Conservation (phyloP, 2,329 filamentous ascomycete genomes). For the Furcasterigmium furcatum region DNA sequence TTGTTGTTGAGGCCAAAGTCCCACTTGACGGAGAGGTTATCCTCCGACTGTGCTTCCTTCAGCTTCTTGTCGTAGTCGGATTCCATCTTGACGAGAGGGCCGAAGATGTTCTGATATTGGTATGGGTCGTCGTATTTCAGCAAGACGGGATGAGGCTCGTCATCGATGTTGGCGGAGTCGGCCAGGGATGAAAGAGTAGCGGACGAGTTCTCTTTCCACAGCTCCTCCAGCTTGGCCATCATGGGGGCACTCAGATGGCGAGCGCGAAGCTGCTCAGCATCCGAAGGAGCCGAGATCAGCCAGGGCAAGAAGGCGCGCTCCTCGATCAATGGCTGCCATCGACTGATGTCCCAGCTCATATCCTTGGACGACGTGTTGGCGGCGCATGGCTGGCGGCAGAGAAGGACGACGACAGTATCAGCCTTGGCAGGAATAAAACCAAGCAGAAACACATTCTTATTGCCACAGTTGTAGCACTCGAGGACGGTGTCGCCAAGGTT, state of each 20-base stretch:
- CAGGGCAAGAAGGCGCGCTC: slow-evolving; percentile 92
- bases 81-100: slow-evolving; percentile 96
- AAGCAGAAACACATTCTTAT: slow-evolving; percentile 97
- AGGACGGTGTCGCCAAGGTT: slow-evolving; percentile 92
- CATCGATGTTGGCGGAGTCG: slow-evolving; percentile 86
- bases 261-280: slow-evolving; percentile 93
- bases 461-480: slow-evolving; percentile 98
- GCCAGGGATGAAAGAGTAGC: slow-evolving; percentile 90
- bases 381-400: slow-evolving; percentile 95
- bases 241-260: slow-evolving; percentile 90
- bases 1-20: slow-evolving; percentile 96
- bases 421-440: slow-evolving; percentile 99
- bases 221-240: slow-evolving; percentile 93
- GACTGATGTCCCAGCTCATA: slow-evolving; percentile 98
- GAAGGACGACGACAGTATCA: slow-evolving; percentile 92
- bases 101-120: slow-evolving; percentile 98
- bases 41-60: slow-evolving; percentile 96
- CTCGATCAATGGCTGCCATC: slow-evolving; percentile 96
- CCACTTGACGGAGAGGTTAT: slow-evolving; percentile 92
- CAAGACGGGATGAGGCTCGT: slow-evolving; percentile 89
- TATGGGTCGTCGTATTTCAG: slow-evolving; percentile 95
- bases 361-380: slow-evolving; percentile 95
- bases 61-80: slow-evolving; percentile 98
- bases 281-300: slow-evolving; percentile 85
- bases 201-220: slow-evolving; percentile 94